Base-by-base conservation (phyloP, 2,329 filamentous ascomycete genomes). In the Calonectria henricotiae region DNA sequence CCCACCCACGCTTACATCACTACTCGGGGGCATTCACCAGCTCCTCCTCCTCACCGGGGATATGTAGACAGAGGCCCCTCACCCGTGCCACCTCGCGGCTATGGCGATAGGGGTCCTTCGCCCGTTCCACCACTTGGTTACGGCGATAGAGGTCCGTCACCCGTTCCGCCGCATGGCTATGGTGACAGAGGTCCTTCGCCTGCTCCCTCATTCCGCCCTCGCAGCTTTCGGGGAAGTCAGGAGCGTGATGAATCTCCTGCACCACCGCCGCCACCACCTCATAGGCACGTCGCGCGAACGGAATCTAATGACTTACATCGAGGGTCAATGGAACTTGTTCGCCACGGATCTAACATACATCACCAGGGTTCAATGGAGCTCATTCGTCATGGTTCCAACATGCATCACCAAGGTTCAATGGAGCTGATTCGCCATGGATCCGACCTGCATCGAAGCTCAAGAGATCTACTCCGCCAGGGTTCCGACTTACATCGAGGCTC, bases 231-330 rank as follows among this genome's bases (percentile, higher is more conserved):
- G 41, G 71, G 68, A 17, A 75, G 72, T 15, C 69, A 79, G 68
- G 78, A 83, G 23, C 81, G 86, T 51, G 83, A 84, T 43, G 87
- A 89, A 46, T 90, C 89, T 23, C 92, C 93, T 9, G 94, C 94
- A 20, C 94, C 95, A 8, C 94, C 95, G 2, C 91, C 94, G 2
- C 95, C 95, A 0, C 92, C 92, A 9, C 94, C 95, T 7, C 95
- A 97, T 73, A 92, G 95, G 8, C 94, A 95, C 81, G 87, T 85
- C 23, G 77, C 73, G 77, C 82, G 64, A 73, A 79, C 67, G 37
- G 77, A 77, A 11, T 86, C 85, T 1, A 81, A 82, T 20, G 78
- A 82, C 44, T 80, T 84, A 0, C 83, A 84, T 58, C 79, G 78
- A 6, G 78, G 76, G 11, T 79, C 77, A 4, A 71, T 75, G 71